Evolutionary conservation across 129 eudicot species (phyloP).

Genomic region (Saposhnikovia divaricata): DNA sequence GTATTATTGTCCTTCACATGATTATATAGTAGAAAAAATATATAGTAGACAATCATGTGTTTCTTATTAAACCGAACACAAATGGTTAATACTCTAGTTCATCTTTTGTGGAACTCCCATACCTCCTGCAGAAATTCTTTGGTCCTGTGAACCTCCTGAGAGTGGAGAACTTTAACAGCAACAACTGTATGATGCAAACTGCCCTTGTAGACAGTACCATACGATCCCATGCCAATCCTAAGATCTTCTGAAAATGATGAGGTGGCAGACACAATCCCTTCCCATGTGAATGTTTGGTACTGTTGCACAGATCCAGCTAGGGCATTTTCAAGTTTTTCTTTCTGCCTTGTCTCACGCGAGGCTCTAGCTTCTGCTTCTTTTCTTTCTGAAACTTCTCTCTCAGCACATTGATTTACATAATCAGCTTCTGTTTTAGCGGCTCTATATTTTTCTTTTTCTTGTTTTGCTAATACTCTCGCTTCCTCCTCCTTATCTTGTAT

Average conservation of each 20-base stretch:
- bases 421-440: slow-evolving; percentile 62
- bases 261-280: slow-evolving; percentile 62
- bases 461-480: slow-evolving; percentile 53
- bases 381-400: slow-evolving; percentile 57
- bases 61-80: background rate
- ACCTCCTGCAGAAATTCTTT: slow-evolving; percentile 95
- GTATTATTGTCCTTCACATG: background rate
- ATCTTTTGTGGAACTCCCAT: slow-evolving; percentile 10
- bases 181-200: slow-evolving; percentile 75
- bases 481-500: slow-evolving; percentile 50
- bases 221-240: slow-evolving; percentile 71
- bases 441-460: slow-evolving; percentile 43
- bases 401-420: slow-evolving; percentile 40
- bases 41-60: background rate
- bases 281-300: slow-evolving; percentile 68
- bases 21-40: background rate
- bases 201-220: slow-evolving; percentile 82
- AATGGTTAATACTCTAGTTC: background rate
- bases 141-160: slow-evolving; percentile 47
- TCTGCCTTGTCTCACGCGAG: slow-evolving; percentile 48
- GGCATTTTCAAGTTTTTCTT: slow-evolving; percentile 51
- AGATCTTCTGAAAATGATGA: slow-evolving; percentile 64
- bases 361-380: slow-evolving; percentile 58
- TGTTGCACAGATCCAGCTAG: slow-evolving; percentile 38
- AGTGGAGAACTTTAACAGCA: slow-evolving; percentile 86